Base-by-base conservation (phyloP, 163 green algal genomes). In the Volvox carteri region DNA sequence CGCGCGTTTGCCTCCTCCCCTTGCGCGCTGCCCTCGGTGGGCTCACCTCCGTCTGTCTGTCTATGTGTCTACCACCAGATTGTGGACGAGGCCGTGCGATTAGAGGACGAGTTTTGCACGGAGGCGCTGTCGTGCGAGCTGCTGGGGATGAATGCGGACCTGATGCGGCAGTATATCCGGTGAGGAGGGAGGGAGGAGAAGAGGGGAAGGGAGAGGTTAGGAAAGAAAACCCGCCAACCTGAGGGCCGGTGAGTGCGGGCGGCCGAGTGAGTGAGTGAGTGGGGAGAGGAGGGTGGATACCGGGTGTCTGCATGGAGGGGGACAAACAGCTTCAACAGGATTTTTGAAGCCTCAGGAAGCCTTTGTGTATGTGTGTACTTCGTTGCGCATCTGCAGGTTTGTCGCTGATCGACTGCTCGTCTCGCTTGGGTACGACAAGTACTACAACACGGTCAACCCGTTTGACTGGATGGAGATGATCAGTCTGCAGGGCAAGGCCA, bases 381-480 rank as follows among this genome's bases (percentile, higher is more conserved):
- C n/a, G n/a, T n/a, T n/a, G n/a, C n/a, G n/a, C n/a, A n/a, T n/a
- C n/a, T 12, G 25, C 78, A 92, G 98, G 83, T 99, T 99, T 89
- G 95, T 98, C 39, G 96, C 97, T 2, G 97, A 99, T 92, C 93
- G 96, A 6, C 95, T 99, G 81, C 95, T 99, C 78, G 92, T 98
- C 56, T 93, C 95, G 1, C 93, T 98, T 54, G 96, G 96, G 52
- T 89, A 87, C 62, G 90, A 94, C 28, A 98, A 98, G 94, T 41
- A 94, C 73, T 99, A 97, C 94, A 97, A 98, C 65, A 89, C 93
- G 16, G 39, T 54, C 19, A 99, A 99, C 94, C 98, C 98, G 30
- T 99, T 99, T 90, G 97, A 99, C 89, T 99, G 95, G 93, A 99
- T 99, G 98, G 98, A 99, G 93, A 93, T 98, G 48, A 98, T 99